These are phyloP conservation scores for Castanea crenata DNA, from an alignment of 306 rosid species.

Conservation along the genomic window DNA sequence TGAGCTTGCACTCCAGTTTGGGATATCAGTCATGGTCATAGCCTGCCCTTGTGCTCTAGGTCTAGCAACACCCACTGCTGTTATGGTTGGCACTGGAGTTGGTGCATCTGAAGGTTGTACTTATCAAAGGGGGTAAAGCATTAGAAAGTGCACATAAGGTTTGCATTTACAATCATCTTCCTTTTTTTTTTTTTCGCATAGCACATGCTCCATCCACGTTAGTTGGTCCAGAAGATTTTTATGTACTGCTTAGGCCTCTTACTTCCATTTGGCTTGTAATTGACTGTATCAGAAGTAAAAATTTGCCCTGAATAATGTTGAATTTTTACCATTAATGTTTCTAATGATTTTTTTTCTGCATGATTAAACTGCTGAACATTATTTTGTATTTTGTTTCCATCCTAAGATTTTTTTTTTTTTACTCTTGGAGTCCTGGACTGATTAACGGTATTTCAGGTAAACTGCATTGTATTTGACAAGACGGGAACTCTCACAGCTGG, in stretches of 20 bases:
- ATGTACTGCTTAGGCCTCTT: not conserved
- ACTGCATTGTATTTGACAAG: constrained; percentile 86
- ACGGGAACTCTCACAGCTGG: constrained; percentile 92
- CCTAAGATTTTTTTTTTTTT: not conserved
- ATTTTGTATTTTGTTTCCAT: not conserved
- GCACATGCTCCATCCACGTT: not conserved
- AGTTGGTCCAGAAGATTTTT: not conserved
- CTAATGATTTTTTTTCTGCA: too few species aligned
- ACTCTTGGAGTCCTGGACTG: not conserved
- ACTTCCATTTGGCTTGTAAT: not conserved
- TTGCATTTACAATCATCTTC: not conserved
- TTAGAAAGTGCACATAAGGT: constrained; percentile 86
- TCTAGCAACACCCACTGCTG: constrained; percentile 89
- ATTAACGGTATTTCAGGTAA: constrained; percentile 44
- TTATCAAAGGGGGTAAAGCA: constrained; percentile 90
- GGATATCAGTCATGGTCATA: constrained; percentile 88
- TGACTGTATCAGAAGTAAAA: constrained; percentile 15
- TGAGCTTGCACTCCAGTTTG: constrained; percentile 90
- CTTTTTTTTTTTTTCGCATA: not conserved
- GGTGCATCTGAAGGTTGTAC: constrained; percentile 87
- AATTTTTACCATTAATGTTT: too few species aligned
- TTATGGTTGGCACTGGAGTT: constrained; percentile 93
- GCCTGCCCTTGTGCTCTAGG: constrained; percentile 97
- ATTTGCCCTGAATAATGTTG: not conserved
- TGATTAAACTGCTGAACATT: not conserved